Evolutionary conservation across 1,284 basidiomycete species (phyloP).

Genomic region (Salmacisia buchloeana): DNA sequence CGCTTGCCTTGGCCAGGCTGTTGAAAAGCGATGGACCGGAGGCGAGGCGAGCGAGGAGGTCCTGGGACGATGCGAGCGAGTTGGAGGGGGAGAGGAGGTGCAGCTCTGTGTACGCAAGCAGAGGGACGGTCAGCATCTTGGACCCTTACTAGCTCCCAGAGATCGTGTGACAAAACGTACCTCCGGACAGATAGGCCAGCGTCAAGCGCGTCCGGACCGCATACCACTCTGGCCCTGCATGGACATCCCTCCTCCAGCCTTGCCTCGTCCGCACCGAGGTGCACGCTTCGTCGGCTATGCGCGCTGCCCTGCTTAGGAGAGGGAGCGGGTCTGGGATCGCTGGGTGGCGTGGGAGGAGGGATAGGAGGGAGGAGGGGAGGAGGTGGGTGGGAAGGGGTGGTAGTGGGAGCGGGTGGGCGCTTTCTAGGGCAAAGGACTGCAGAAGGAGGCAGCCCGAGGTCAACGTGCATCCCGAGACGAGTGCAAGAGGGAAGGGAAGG

Average conservation of each 20-base stretch:
- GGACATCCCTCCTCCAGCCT: background rate
- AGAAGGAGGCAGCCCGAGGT: background rate
- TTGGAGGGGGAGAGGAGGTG: background rate
- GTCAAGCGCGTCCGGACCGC: background rate
- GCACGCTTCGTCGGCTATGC: background rate
- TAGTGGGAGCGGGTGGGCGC: background rate
- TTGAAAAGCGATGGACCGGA: background rate
- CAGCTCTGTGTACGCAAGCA: background rate
- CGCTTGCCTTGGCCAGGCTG: background rate
- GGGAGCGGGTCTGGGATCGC: background rate
- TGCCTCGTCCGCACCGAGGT: background rate
- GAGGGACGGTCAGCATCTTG: too few relatives aligned
- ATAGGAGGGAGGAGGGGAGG: background rate
- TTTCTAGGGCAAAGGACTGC: background rate
- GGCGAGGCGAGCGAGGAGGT: background rate
- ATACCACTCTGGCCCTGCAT: conserved; percentile 1
- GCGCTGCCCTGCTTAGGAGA: background rate
- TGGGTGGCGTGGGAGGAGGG: background rate
- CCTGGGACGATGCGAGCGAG: background rate
- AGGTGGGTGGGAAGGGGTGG: background rate
- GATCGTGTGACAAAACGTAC: background rate
- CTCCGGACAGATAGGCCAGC: conserved; percentile 3
- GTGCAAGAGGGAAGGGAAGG: background rate
- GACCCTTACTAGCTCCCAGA: too few relatives aligned
- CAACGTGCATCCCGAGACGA: background rate